Evolutionary conservation across 83 land plant genomes (phyloP).

Genomic region (Picea mariana): DNA sequence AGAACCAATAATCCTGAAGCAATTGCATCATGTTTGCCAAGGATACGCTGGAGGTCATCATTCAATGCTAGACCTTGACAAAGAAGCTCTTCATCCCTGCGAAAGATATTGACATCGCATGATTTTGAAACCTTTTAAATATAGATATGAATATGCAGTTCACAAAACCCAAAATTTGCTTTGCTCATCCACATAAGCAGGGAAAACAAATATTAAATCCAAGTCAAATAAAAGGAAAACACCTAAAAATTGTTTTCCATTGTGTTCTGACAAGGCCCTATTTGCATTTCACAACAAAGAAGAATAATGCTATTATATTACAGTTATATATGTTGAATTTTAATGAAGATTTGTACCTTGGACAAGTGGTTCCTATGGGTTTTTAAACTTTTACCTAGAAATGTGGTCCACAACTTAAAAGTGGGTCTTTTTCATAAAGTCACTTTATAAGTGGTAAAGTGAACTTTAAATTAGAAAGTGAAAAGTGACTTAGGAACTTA

Average conservation of each 20-base stretch:
- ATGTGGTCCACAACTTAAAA: no score
- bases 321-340: no score
- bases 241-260: not conserved
- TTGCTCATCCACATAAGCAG: not conserved
- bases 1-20: constrained; percentile 52
- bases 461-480: no score
- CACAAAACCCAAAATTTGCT: not conserved
- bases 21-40: constrained; percentile 76
- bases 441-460: no score
- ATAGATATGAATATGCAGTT: not conserved
- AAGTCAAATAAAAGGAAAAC: not conserved
- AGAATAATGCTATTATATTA: not conserved
- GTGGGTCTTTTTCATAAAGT: no score
- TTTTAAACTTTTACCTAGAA: no score
- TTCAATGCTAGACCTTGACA: constrained; percentile 75
- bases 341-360: no score
- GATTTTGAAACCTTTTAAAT: not conserved
- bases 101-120: not conserved
- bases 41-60: constrained; percentile 76
- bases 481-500: no score
- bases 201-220: not conserved
- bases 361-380: no score
- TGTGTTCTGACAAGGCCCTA: not conserved
- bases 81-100: constrained; percentile 75
- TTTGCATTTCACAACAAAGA: not conserved